phyloP scores from a whole-genome alignment of 306 rosid species.

The Benincasa hispida region DNA sequence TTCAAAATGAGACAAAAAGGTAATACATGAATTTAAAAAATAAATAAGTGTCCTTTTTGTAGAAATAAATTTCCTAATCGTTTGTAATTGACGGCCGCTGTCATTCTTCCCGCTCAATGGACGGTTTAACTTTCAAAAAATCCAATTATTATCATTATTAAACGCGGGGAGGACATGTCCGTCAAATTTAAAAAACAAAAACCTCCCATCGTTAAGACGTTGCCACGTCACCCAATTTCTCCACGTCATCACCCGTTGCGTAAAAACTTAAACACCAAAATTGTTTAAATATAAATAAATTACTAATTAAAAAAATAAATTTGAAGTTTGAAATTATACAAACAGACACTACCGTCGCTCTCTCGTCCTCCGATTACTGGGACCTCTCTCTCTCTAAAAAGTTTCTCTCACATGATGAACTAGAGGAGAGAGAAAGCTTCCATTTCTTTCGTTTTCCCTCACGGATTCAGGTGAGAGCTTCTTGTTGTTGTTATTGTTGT shows the following conservation, averaged over 20 bases:
- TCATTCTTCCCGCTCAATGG: slow-evolving; percentile 93
- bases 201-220: not conserved
- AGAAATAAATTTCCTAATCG: not conserved
- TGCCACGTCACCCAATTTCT: not conserved
- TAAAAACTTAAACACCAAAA: not conserved
- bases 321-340: slow-evolving; percentile 39
- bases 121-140: slow-evolving; percentile 26
- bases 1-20: not conserved
- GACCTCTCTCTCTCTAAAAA: not conserved
- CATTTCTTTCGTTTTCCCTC: slow-evolving; percentile 37
- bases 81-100: slow-evolving; percentile 18
- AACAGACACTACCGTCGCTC: slow-evolving; percentile 27
- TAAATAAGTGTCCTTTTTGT: not conserved
- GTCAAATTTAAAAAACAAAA: slow-evolving; percentile 22
- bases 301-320: not conserved
- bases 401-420: not conserved
- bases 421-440: slow-evolving; percentile 18
- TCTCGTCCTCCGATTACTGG: slow-evolving; percentile 7
- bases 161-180: slow-evolving; percentile 18
- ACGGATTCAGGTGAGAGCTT: slow-evolving; percentile 59
- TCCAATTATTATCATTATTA: not conserved
- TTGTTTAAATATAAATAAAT: not conserved
- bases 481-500: slow-evolving; percentile 31
- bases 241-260: slow-evolving; percentile 1
- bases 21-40: not conserved